These are phyloP conservation scores for Hypoxylon sp. DNA, from an alignment of 2,329 filamentous ascomycete species.

Conservation along the genomic window DNA sequence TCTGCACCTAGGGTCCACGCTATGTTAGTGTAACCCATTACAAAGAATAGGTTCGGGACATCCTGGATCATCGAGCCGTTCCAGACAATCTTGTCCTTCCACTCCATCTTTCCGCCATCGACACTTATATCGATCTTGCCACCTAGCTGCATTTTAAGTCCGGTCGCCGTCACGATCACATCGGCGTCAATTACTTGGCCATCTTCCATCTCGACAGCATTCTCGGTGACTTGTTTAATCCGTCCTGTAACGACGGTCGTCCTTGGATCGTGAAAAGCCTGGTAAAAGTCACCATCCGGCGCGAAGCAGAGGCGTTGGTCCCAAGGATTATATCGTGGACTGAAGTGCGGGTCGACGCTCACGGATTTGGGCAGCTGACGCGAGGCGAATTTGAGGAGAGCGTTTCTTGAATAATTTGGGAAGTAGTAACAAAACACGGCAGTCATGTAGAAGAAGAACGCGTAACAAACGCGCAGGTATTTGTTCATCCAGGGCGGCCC, in stretches of 20 bases:
- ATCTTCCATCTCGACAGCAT: slow-evolving; percentile 61
- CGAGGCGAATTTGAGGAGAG: slow-evolving; percentile 61
- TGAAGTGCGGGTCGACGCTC: slow-evolving; percentile 68
- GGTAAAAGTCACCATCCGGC: slow-evolving; percentile 63
- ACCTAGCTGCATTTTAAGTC: slow-evolving; percentile 69
- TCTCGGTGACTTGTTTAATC: slow-evolving; percentile 62
- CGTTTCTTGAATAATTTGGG: slow-evolving; percentile 61
- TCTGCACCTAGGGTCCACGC: slow-evolving; percentile 76
- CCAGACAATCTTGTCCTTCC: slow-evolving; percentile 68
- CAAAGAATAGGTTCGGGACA: slow-evolving; percentile 71
- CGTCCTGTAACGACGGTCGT: slow-evolving; percentile 60
- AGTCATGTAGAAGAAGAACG: slow-evolving; percentile 62
- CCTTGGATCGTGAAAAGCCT: slow-evolving; percentile 56
- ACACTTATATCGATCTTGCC: slow-evolving; percentile 67
- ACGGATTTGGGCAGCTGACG: slow-evolving; percentile 65
- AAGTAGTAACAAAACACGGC: slow-evolving; percentile 63
- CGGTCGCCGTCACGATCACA: slow-evolving; percentile 76
- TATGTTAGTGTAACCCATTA: slow-evolving; percentile 72
- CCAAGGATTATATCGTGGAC: slow-evolving; percentile 71
- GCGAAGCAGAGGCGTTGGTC: slow-evolving; percentile 77
- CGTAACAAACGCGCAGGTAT: slow-evolving; percentile 55
- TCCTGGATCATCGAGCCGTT: slow-evolving; percentile 73
- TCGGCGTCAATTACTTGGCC: slow-evolving; percentile 67
- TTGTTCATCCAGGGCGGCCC: neutral
- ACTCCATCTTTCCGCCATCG: slow-evolving; percentile 63